These are phyloP conservation scores for Pyrenophora teres DNA, from an alignment of 2,329 filamentous ascomycete genomes.

Conservation along the genomic window DNA sequence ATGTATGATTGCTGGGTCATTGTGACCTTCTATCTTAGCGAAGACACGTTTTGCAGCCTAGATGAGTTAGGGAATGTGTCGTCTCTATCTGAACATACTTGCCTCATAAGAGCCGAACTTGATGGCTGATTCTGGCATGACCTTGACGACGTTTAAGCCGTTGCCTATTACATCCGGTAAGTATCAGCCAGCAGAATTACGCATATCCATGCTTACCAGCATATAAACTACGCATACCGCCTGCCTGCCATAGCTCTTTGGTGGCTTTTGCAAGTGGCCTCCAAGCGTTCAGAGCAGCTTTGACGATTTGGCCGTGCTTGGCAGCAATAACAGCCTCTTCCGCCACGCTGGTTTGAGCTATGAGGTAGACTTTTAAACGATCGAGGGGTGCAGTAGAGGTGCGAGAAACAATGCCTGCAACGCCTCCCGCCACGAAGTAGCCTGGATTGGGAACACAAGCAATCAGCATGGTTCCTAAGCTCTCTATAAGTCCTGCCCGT, in stretches of 20 bases:
- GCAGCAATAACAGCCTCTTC: conserved; percentile 66
- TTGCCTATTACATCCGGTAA: conserved; percentile 66
- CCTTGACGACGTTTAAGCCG: conserved; percentile 93
- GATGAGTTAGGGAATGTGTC: conserved; percentile 15
- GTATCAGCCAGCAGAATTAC: conserved; percentile 11
- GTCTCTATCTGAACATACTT: conserved; percentile 23
- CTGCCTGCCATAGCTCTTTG: conserved; percentile 80
- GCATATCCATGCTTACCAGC: conserved; percentile 66
- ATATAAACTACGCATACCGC: conserved; percentile 87
- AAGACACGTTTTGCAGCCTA: conserved; percentile 84
- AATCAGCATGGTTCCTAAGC: conserved; percentile 58
- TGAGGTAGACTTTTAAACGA: conserved; percentile 94
- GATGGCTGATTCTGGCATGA: conserved; percentile 98
- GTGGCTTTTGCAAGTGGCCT: conserved; percentile 74
- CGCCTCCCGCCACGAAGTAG: conserved; percentile 95
- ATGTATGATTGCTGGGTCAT: conserved; percentile 77
- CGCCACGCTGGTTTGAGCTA: conserved; percentile 78
- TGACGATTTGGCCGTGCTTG: conserved; percentile 70
- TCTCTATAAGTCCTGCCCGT: conserved; percentile 36
- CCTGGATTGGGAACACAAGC: conserved; percentile 79
- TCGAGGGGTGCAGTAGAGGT: conserved; percentile 96
- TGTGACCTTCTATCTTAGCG: conserved; percentile 84
- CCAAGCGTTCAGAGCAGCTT: conserved; percentile 67
- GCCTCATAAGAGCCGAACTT: conserved; percentile 97
- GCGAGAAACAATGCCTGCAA: conserved; percentile 91